Base-by-base conservation (phyloP, 768 basidiomycete species). In the Tulasnella sp. region DNA sequence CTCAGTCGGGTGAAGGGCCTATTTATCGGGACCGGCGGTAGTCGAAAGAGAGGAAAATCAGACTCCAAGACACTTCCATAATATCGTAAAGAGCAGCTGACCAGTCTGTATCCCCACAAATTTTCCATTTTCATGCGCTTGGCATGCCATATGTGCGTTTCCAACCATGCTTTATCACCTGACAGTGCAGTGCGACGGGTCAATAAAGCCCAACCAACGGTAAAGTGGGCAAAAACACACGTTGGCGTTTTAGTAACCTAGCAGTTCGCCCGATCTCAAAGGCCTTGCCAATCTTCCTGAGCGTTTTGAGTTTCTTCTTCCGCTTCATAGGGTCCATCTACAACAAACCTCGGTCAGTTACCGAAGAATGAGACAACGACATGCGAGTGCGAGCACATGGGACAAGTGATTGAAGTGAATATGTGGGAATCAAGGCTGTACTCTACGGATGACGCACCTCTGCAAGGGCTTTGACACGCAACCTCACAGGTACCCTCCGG, bases 111-210 rank as follows among this genome's bases (percentile, higher is more conserved):
- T 0, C 89, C 90, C 92, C 92, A 98, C 68, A 87, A 75, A 61
- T 82, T 83, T 63, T 83, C 77, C 94, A 98, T 97, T 60, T 84
- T 81, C 82, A 94, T 94, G 5, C 96, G 80, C 69, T 97, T 98
- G 1, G 92, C 87, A 64, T 97, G 94, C 90, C 92, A 98, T 17
- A 98, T 70, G 67, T 99, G 96, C 4, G 92, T 94, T 66, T 94
- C 90, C 0, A 99, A 79, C 94, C 94, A 98, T 11, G 76, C 72
- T 68, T 97, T 97, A 62, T 86, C 77, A 29, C 74, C 93, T 96
- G 14, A 9, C 39, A 23, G 9, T 9, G 15, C 17, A 14, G 6
- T 14, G 27, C 2, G 31, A 57, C 12, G 12, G n/a, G 14, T 48
- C 17, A 48, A 32, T 17, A 29, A 1, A 27, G 27, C 6, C n/a